A percentile compares a stretch with the other conserved stretches of the same genome.
These are phyloP conservation scores for Seiridium cupressi DNA, from an alignment of 2,329 filamentous ascomycete genomes.

Conservation along the genomic window DNA sequence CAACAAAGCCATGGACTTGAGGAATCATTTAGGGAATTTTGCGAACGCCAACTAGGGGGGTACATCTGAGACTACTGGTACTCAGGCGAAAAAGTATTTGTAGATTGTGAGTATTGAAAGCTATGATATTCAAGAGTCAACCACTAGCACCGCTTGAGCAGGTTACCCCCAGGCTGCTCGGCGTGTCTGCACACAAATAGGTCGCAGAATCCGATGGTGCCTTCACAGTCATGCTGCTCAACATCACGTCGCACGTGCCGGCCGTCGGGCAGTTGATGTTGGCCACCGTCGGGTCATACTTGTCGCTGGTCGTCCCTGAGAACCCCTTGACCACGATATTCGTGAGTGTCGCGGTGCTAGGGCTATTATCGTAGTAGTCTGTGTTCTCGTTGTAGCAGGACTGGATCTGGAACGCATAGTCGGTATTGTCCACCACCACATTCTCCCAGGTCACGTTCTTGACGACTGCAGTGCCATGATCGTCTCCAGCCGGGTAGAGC, in stretches of 20 bases:
- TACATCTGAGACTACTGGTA: too few species aligned
- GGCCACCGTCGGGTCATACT: conserved; percentile 31
- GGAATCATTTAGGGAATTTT: too few species aligned
- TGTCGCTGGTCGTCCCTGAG: conserved; percentile 33
- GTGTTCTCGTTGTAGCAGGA: conserved; percentile 38
- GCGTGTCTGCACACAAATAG: conserved; percentile 4
- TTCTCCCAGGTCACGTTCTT: conserved; percentile 39
- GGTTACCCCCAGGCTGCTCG: neutral
- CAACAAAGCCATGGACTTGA: too few species aligned
- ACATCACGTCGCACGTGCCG: conserved; percentile 34
- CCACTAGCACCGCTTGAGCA: conserved; percentile 2
- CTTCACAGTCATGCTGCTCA: conserved; percentile 31
- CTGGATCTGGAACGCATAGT: conserved; percentile 44
- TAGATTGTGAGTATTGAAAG: too few species aligned
- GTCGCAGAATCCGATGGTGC: conserved; percentile 14
- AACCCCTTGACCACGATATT: conserved; percentile 35
- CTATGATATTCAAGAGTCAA: neutral
- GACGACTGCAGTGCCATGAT: conserved; percentile 34
- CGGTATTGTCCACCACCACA: conserved; percentile 33
- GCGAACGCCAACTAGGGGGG: too few species aligned
- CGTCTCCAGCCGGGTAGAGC: conserved; percentile 35
- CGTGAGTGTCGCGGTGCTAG: conserved; percentile 30
- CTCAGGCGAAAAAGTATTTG: too few species aligned
- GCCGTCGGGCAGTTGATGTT: conserved; percentile 35
- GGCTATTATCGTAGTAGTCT: conserved; percentile 32